phyloP scores from a whole-genome alignment of 2,329 filamentous ascomycete genomes.

The Xylaria sp. region DNA sequence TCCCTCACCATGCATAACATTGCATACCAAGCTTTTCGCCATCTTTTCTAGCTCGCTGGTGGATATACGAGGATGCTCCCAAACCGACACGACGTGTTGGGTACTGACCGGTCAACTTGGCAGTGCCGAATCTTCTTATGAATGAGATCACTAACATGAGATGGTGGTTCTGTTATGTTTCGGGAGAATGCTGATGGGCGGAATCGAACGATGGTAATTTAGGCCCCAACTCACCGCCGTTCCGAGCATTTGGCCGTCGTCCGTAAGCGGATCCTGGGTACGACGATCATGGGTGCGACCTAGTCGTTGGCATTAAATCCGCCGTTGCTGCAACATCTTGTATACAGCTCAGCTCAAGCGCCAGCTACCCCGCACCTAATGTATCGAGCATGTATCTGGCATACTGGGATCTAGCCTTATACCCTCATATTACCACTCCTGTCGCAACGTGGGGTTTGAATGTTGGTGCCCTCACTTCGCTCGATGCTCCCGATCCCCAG shows the following conservation, averaged over 20 bases:
- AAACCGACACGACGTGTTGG: slow-evolving; percentile 11
- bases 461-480: slow-evolving; percentile 19
- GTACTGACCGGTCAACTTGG: slow-evolving; percentile 23
- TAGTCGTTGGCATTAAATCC: slow-evolving; percentile 13
- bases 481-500: slow-evolving; percentile 17
- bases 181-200: slow-evolving; percentile 27
- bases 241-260: slow-evolving; percentile 23
- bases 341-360: slow-evolving; percentile 25
- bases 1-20: slow-evolving; percentile 21
- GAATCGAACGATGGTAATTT: slow-evolving; percentile 33
- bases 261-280: slow-evolving; percentile 22
- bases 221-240: slow-evolving; percentile 28
- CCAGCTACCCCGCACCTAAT: slow-evolving; percentile 28
- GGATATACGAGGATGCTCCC: slow-evolving; percentile 12
- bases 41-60: not conserved
- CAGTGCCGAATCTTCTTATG: slow-evolving; percentile 18
- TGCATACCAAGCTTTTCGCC: slow-evolving; percentile 34
- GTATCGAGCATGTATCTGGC: slow-evolving; percentile 23
- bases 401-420: slow-evolving; percentile 19
- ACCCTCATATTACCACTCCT: slow-evolving; percentile 15
- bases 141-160: slow-evolving; percentile 37
- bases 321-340: slow-evolving; percentile 15
- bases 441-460: slow-evolving; percentile 26
- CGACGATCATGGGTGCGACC: slow-evolving; percentile 15
- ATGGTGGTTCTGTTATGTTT: slow-evolving; percentile 27